Conservation (phyloP, 768 basidiomycete species). For the Xerocomus spinulosus region DNA sequence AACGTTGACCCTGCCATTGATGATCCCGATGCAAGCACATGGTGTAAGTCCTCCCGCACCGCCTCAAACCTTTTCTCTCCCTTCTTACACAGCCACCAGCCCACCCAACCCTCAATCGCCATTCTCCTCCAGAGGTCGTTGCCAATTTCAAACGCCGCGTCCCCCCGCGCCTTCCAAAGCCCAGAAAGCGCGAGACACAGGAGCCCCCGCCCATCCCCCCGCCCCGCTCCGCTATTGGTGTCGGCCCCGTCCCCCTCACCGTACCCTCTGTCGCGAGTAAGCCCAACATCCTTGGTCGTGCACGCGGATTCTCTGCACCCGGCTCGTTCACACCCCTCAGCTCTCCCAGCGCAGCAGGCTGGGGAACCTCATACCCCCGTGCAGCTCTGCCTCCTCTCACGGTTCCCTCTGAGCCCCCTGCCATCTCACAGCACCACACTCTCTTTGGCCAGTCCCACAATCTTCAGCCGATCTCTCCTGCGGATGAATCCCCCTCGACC, state of each 20-base stretch:
- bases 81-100: conserved; percentile 45
- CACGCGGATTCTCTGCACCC: conserved; percentile 80
- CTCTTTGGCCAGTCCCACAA: conserved; percentile 57
- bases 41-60: conserved; percentile 63
- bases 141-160: conserved; percentile 95
- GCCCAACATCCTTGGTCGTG: conserved; percentile 45
- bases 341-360: conserved; percentile 52
- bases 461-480: conserved; percentile 63
- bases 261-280: conserved; percentile 42
- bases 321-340: conserved; percentile 72
- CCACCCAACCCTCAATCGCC: conserved; percentile 86
- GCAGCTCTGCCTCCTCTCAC: conserved; percentile 75
- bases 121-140: conserved; percentile 85
- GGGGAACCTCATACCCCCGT: conserved; percentile 58
- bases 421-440: conserved; percentile 51
- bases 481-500: conserved; percentile 61
- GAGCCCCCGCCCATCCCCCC: conserved; percentile 69
- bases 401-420: conserved; percentile 70
- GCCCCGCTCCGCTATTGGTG: conserved; percentile 69
- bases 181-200: conserved; percentile 70
- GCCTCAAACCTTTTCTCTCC: conserved; percentile 12
- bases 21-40: conserved; percentile 94
- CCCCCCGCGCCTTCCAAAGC: conserved; percentile 86
- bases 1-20: conserved; percentile 94
- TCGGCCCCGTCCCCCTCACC: conserved; percentile 63